These are phyloP conservation scores for Cadophora sp. DNA, from an alignment of 2,329 filamentous ascomycete species.

Conservation along the genomic window DNA sequence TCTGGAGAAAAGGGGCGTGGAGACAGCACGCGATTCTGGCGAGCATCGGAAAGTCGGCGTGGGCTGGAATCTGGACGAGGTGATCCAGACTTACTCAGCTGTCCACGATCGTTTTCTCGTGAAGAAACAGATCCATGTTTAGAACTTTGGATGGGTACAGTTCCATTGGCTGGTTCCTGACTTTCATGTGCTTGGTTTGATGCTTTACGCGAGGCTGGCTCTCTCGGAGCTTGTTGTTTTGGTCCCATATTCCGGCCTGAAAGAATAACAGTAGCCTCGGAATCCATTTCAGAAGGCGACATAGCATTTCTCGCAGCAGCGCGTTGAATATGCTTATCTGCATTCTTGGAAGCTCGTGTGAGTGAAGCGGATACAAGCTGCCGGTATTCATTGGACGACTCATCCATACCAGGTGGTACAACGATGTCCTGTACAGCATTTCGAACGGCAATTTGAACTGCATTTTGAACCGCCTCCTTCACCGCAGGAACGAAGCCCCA, in stretches of 20 bases:
- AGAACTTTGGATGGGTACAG: not conserved
- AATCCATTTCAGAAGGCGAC: slow-evolving; percentile 19
- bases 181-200: not conserved
- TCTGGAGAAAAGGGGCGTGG: slow-evolving; percentile 16
- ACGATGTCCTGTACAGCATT: slow-evolving; percentile 38
- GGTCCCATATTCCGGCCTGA: not conserved
- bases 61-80: not conserved
- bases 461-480: slow-evolving; percentile 40
- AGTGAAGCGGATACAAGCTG: slow-evolving; percentile 38
- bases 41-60: slow-evolving; percentile 3
- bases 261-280: slow-evolving; percentile 26
- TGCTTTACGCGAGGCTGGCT: not conserved
- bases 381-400: slow-evolving; percentile 38
- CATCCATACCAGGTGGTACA: slow-evolving; percentile 32
- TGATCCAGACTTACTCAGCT: not conserved
- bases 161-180: not conserved
- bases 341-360: slow-evolving; percentile 34
- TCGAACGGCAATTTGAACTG: slow-evolving; percentile 40
- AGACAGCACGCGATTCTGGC: slow-evolving; percentile 13
- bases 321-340: slow-evolving; percentile 39
- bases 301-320: slow-evolving; percentile 33
- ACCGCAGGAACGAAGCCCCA: slow-evolving; percentile 42
- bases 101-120: slow-evolving; percentile 17
- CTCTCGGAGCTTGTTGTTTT: not conserved
- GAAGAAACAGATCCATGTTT: slow-evolving; percentile 17